Percentiles rank a stretch among this genome's conserved stretches.
These are phyloP conservation scores for Sporobolomyces phaffii DNA, from an alignment of 768 basidiomycete genomes.

Conservation along the genomic window DNA sequence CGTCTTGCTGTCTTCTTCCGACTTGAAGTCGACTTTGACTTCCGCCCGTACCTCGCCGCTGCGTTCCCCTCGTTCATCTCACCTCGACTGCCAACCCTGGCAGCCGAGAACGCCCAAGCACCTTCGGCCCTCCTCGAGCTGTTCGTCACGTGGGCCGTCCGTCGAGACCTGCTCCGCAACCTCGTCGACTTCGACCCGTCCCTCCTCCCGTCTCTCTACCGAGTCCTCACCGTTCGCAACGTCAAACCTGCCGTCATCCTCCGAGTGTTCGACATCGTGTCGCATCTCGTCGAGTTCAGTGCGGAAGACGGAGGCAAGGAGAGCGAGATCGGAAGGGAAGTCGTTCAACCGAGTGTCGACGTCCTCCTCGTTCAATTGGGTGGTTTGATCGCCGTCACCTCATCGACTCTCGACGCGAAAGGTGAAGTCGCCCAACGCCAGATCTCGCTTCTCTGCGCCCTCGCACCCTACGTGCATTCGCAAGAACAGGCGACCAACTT, in stretches of 20 bases:
- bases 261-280: conserved; percentile 77
- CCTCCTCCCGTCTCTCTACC: conserved; percentile 70
- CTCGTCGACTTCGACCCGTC: conserved; percentile 64
- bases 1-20: conserved; percentile 84
- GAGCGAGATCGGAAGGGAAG: conserved; percentile 50
- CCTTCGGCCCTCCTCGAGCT: conserved; percentile 83
- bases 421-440: conserved; percentile 67
- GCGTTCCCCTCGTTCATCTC: conserved; percentile 69
- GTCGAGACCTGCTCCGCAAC: conserved; percentile 56
- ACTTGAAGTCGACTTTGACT: conserved; percentile 66
- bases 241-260: conserved; percentile 80
- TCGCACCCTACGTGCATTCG: conserved; percentile 68
- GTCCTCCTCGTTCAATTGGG: conserved; percentile 67
- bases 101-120: conserved; percentile 81
- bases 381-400: conserved; percentile 60
- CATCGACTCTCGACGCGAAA: conserved; percentile 42
- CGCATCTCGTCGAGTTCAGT: conserved; percentile 56
- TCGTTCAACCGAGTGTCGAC: conserved; percentile 67
- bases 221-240: conserved; percentile 70
- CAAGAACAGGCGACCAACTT: conserved; percentile 66
- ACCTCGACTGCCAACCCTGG: conserved; percentile 68
- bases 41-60: conserved; percentile 60
- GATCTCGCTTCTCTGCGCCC: conserved; percentile 68
- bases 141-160: conserved; percentile 68
- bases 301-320: conserved; percentile 52